phyloP scores from a whole-genome alignment of 192 early-diverging fungal species.

The Pilobolus umbonatus region DNA sequence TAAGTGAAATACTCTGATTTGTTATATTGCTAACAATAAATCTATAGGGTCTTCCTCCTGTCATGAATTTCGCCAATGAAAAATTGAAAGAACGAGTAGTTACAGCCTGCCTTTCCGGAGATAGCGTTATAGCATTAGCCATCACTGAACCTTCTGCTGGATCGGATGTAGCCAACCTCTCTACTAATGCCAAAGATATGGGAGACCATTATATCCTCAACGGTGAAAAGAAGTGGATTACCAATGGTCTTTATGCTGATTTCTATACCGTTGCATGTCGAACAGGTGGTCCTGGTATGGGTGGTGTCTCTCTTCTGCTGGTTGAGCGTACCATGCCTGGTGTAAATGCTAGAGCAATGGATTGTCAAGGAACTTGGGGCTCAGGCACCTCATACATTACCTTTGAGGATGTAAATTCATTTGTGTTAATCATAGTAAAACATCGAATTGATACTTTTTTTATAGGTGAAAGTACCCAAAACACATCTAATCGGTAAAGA shows the following conservation, averaged over 20 bases:
- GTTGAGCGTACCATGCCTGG: conserved; percentile 84
- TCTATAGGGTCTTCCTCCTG: conserved; percentile 54
- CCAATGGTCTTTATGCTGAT: conserved; percentile 92
- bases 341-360: conserved; percentile 83
- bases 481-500: conserved; percentile 68
- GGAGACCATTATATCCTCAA: conserved; percentile 74
- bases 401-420: conserved; percentile 64
- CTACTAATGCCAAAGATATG: conserved; percentile 63
- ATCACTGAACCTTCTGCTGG: conserved; percentile 77
- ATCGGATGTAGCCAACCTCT: conserved; percentile 67
- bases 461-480: conserved; percentile 47
- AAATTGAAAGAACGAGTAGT: conserved; percentile 61
- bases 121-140: conserved; percentile 72
- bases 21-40: neutral
- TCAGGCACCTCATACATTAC: conserved; percentile 84
- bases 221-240: conserved; percentile 98
- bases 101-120: conserved; percentile 53
- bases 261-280: conserved; percentile 78
- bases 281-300: conserved; percentile 87
- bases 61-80: conserved; percentile 64
- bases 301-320: conserved; percentile 75
- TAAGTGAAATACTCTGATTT: too few species aligned
- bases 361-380: conserved; percentile 89
- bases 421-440: too few species aligned
- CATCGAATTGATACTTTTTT: too few species aligned